A percentile compares a stretch with the other conserved stretches of the same genome.
phyloP scores from a whole-genome alignment of 371 early-diverging fungal species.

The Dinochytrium kinnereticum region DNA sequence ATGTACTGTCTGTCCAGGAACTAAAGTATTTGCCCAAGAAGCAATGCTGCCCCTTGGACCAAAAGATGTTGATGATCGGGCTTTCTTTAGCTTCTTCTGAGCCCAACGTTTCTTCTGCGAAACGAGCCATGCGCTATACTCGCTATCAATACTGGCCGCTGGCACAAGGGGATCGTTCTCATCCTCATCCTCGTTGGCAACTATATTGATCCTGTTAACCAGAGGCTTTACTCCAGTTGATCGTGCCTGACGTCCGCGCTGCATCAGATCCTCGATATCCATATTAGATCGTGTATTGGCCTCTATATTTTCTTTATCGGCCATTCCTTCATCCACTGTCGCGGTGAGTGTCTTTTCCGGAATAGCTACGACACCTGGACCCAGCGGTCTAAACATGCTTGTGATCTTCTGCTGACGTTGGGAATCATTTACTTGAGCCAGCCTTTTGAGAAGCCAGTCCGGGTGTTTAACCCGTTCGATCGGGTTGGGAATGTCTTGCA shows the following conservation, averaged over 20 bases:
- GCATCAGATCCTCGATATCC: conserved; percentile 43
- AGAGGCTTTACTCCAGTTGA: too few species aligned
- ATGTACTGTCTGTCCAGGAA: conserved; percentile 71
- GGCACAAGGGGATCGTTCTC: too few species aligned
- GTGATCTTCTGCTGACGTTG: conserved; percentile 87
- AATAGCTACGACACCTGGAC: background rate
- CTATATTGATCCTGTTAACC: too few species aligned
- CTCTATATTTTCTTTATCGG: background rate
- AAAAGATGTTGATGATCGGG: conserved; percentile 46
- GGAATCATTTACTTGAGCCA: conserved; percentile 73
- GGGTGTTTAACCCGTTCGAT: conserved; percentile 93
- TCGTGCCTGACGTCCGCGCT: background rate
- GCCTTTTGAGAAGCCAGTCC: conserved; percentile 90
- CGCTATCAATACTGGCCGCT: conserved; percentile 15
- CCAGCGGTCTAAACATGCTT: conserved; percentile 67
- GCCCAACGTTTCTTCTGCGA: conserved; percentile 46
- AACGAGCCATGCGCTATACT: conserved; percentile 44
- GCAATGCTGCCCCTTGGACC: conserved; percentile 40
- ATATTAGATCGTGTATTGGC: background rate
- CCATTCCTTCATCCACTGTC: background rate
- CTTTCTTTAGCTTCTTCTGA: conserved; percentile 19
- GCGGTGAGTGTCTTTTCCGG: background rate
- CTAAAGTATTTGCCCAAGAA: conserved; percentile 59
- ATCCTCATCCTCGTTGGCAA: too few species aligned
- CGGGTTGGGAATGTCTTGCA: conserved; percentile 95